A percentile compares a stretch with the other conserved stretches of the same genome.
These are phyloP conservation scores for Aspergillus niger DNA, from an alignment of 2,329 filamentous ascomycete genomes.

Conservation along the genomic window DNA sequence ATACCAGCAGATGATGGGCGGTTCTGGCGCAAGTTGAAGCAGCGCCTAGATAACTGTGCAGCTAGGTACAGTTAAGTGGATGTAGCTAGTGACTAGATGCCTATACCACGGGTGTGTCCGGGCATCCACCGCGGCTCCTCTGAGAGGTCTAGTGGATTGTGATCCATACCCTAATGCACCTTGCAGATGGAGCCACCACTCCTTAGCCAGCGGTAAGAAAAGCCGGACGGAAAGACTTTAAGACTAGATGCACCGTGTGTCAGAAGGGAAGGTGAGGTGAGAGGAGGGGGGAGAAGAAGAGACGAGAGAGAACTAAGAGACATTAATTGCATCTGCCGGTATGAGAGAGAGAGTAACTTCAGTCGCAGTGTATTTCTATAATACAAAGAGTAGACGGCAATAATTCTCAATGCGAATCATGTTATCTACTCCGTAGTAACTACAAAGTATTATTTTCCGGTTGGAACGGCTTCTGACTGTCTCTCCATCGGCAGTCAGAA, in stretches of 20 bases:
- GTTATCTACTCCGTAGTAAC: too few relatives aligned
- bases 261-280: background rate
- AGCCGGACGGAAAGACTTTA: background rate
- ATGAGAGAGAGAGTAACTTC: too few relatives aligned
- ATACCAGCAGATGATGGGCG: background rate
- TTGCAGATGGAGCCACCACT: background rate
- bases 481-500: background rate
- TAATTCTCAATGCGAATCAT: too few relatives aligned
- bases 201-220: background rate
- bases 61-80: background rate
- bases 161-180: conserved; percentile 2
- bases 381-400: too few relatives aligned
- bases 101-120: conserved; percentile 1
- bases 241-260: background rate
- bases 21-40: background rate
- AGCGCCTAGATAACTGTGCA: conserved; percentile 5
- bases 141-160: background rate
- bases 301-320: background rate
- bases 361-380: too few relatives aligned
- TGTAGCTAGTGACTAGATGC: conserved; percentile 2
- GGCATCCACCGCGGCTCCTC: conserved; percentile 1
- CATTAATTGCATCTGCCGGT: background rate
- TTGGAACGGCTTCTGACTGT: background rate
- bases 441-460: background rate
- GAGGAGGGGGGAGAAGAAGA: background rate